A percentile compares a stretch with the other conserved stretches of the same genome.
phyloP scores from a whole-genome alignment of 768 basidiomycete species.

The Podaxis carcinomalis region DNA sequence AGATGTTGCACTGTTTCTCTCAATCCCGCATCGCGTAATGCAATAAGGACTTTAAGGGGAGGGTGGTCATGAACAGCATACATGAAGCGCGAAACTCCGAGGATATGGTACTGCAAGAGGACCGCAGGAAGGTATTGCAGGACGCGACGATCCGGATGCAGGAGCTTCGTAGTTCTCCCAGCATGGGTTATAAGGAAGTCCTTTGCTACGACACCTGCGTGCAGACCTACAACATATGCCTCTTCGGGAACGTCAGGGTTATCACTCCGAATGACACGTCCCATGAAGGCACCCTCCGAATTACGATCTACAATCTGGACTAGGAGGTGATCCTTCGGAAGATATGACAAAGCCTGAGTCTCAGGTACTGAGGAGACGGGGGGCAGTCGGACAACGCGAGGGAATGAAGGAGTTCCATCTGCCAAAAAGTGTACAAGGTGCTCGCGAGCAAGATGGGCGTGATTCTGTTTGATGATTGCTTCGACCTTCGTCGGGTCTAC shows the following conservation, averaged over 20 bases:
- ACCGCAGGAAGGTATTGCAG: neutral
- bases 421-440: neutral
- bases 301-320: neutral
- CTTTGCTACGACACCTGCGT: neutral
- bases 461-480: conserved; percentile 9
- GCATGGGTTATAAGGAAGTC: neutral
- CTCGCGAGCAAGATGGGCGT: conserved; percentile 10
- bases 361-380: neutral
- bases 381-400: conserved; percentile 1
- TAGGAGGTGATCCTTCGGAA: neutral
- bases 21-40: neutral
- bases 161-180: neutral
- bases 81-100: neutral
- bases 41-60: neutral
- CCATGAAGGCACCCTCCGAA: neutral
- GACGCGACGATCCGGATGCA: neutral
- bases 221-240: neutral
- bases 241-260: neutral
- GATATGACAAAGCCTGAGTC: neutral
- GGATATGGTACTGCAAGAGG: neutral
- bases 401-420: neutral
- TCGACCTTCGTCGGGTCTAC: conserved; percentile 14
- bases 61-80: neutral
- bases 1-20: neutral
- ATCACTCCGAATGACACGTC: neutral